Base-by-base conservation (phyloP, 148 eudicot genomes). In the Nepenthes gracilis region DNA sequence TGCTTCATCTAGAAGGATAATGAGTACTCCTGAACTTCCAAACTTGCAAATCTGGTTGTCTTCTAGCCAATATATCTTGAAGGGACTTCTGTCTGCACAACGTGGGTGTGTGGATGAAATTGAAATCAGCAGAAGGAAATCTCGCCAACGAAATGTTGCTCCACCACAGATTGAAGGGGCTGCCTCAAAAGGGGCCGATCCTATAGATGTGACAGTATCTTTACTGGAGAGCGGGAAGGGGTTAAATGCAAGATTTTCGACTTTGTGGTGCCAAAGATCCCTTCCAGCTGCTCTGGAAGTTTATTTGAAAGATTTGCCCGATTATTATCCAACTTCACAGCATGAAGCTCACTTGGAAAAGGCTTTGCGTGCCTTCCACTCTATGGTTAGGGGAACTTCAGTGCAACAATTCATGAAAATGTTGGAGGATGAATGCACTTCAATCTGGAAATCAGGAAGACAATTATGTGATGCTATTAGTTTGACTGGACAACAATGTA, bases 391-490 rank as follows among this genome's bases (percentile, higher is more conserved):
- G 73, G 98, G 98, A 40, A 90, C 91, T 35, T 76, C 88, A 35
- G 80, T 88, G 72, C 73, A 71, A 59, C 63, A 74, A 59, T 92
- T 80, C 67, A 58, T 72, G 75, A 79, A 79, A 76, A 84, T 77
- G 63, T 71, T 92, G 79, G 81, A 85, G 71, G 83, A 85, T 36
- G 90, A 85, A 63, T 92, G 98, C 70, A 62, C 75, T 51, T 84
- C 78, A 35, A 77, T 82, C 49, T 92, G 98, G 98, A 74, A 68
- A 58, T 83, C 86, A 33, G 97, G 97, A 40, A 75, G 98, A 69
- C 98, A 92, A 72, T 64, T 83, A 40, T 92, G 98, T 68, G 98
- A 92, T 74, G 86, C 93, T 36, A 69, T 88, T 47, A 92, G 98
- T 88, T 74, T 92, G 80, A 88, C 96, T 36, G 98, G 98, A 61